Evolutionary conservation across 129 eudicot genomes (phyloP).

Genomic region (Deinandra increscens): DNA sequence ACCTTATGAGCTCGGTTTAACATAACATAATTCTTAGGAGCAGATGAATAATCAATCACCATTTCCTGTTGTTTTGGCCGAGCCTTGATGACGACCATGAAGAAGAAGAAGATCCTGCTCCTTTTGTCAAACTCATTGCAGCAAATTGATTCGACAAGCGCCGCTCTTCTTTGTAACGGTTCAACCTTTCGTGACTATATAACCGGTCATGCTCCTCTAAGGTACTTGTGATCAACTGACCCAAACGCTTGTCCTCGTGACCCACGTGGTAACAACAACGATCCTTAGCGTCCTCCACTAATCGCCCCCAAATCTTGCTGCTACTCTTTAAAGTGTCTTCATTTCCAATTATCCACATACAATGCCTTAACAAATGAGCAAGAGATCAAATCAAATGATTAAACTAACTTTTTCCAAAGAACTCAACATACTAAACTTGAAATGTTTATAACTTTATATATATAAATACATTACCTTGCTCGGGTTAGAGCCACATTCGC

Average conservation of each 20-base stretch:
- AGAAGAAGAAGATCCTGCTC: constrained; percentile 7
- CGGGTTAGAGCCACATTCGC: constrained; percentile 85
- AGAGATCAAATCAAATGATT: background rate
- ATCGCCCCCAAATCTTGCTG: constrained; percentile 47
- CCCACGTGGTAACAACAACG: constrained; percentile 46
- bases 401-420: background rate
- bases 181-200: background rate
- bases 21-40: background rate
- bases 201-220: constrained; percentile 27
- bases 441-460: too few relatives aligned
- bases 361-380: constrained; percentile 38
- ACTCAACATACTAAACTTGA: background rate
- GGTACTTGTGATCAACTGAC: constrained; percentile 13
- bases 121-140: constrained; percentile 18
- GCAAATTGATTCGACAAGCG: constrained; percentile 1
- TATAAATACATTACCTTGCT: constrained; percentile 61
- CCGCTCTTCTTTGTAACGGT: too few relatives aligned
- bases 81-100: background rate
- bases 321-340: constrained; percentile 44
- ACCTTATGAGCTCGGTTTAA: background rate
- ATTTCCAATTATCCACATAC: constrained; percentile 71
- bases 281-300: constrained; percentile 34
- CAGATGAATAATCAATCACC: background rate
- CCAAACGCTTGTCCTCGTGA: constrained; percentile 37
- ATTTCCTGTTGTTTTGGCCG: background rate